These are phyloP conservation scores for Endocarpon pusillum DNA, from an alignment of 495 filamentous ascomycete genomes.

Conservation along the genomic window DNA sequence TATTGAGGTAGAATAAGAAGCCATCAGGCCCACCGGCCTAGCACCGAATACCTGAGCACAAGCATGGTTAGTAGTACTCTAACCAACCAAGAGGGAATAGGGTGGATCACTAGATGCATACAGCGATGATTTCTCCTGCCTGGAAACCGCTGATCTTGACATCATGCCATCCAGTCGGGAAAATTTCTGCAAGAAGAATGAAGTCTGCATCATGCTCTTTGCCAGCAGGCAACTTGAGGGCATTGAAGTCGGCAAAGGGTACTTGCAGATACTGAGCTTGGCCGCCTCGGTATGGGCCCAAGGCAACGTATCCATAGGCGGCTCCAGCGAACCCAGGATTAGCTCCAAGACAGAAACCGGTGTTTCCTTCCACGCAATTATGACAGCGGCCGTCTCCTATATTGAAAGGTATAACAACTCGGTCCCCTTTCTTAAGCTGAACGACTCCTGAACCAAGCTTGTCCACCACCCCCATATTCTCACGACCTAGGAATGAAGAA, in stretches of 20 bases:
- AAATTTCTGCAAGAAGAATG: slow-evolving; percentile 38
- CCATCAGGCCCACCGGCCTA: slow-evolving; percentile 39
- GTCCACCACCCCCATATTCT: slow-evolving; percentile 35
- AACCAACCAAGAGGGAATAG: slow-evolving; percentile 10
- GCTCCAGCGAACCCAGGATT: slow-evolving; percentile 43
- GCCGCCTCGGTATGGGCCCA: slow-evolving; percentile 39
- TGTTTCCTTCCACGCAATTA: slow-evolving; percentile 41
- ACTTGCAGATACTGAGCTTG: slow-evolving; percentile 38
- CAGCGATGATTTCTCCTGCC: slow-evolving; percentile 35
- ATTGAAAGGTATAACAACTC: slow-evolving; percentile 42
- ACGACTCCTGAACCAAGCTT: slow-evolving; percentile 31
- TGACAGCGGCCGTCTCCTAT: slow-evolving; percentile 39
- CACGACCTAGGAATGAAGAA: slow-evolving; percentile 32
- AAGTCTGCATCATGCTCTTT: slow-evolving; percentile 29
- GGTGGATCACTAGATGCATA: too few relatives aligned
- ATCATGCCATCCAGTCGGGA: slow-evolving; percentile 44
- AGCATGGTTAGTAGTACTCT: too few relatives aligned
- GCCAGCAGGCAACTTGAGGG: slow-evolving; percentile 24
- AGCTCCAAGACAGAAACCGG: slow-evolving; percentile 39
- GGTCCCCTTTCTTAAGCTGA: slow-evolving; percentile 31
- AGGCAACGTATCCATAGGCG: slow-evolving; percentile 37
- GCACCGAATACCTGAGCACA: too few relatives aligned
- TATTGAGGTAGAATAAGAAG: slow-evolving; percentile 34
- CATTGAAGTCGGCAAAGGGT: slow-evolving; percentile 42
- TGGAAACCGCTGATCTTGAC: slow-evolving; percentile 35